A percentile compares a stretch with the other conserved stretches of the same genome.
Conservation (phyloP, 345 rosid genomes). For the Aquilaria yunnanensis region DNA sequence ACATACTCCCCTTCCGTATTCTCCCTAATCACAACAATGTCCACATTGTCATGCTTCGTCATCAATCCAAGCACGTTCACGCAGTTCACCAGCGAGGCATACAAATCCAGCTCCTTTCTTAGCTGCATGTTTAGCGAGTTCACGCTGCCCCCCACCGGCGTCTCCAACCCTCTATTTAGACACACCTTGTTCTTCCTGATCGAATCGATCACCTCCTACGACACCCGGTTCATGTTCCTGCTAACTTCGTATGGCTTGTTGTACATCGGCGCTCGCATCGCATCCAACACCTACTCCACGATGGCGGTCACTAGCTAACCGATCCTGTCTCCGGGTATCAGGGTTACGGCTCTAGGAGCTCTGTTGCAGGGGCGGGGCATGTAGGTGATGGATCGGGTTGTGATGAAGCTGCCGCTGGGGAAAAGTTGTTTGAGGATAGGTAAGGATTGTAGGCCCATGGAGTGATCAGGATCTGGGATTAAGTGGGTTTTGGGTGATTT, state of each 20-base stretch:
- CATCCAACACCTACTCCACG: slow-evolving; percentile 76
- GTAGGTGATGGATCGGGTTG: slow-evolving; percentile 70
- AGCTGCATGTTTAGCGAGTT: slow-evolving; percentile 70
- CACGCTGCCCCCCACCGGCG: slow-evolving; percentile 86
- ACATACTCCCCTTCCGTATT: slow-evolving; percentile 43
- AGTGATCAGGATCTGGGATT: not conserved
- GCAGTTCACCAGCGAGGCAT: slow-evolving; percentile 48
- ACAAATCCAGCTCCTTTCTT: slow-evolving; percentile 49
- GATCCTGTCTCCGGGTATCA: slow-evolving; percentile 80
- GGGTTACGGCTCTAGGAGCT: slow-evolving; percentile 64
- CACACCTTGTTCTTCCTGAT: slow-evolving; percentile 81
- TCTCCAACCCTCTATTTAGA: slow-evolving; percentile 68
- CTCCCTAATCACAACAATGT: slow-evolving; percentile 49
- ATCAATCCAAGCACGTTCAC: slow-evolving; percentile 42
- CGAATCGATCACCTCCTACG: slow-evolving; percentile 72
- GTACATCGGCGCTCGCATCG: slow-evolving; percentile 82
- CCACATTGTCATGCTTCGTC: slow-evolving; percentile 39
- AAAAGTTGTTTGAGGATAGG: slow-evolving; percentile 37
- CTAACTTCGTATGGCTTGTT: slow-evolving; percentile 63
- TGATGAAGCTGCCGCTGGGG: slow-evolving; percentile 19
- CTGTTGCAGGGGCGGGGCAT: slow-evolving; percentile 96
- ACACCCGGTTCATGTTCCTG: slow-evolving; percentile 69
- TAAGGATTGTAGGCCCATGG: slow-evolving; percentile 47
- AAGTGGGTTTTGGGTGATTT: not conserved
- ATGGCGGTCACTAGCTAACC: slow-evolving; percentile 79